These are phyloP conservation scores for Phragmites australis DNA, from an alignment of 176 grass and related monocot genomes.

Conservation along the genomic window DNA sequence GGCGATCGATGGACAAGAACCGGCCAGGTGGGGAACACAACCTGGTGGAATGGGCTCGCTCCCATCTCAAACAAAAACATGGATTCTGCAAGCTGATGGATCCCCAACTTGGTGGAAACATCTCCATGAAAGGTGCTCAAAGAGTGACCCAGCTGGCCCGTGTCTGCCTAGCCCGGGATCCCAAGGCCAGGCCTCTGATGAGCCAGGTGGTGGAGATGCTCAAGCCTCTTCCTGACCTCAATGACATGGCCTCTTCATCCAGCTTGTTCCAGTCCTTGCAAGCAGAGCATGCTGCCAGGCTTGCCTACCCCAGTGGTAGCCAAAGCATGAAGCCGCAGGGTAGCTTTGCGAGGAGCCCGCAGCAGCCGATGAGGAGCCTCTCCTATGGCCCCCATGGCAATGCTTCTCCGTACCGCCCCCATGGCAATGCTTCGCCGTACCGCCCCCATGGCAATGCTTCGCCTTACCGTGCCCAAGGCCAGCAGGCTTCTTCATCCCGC, in stretches of 20 bases:
- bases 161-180: conserved; percentile 39
- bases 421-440: too few species aligned
- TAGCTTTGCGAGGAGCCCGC: conserved; percentile 43
- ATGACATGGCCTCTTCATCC: conserved; percentile 56
- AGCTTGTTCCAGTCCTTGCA: conserved; percentile 53
- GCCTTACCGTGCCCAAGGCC: conserved; percentile 34
- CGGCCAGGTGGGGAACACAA: conserved; percentile 62
- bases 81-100: conserved; percentile 47
- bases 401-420: conserved; percentile 51
- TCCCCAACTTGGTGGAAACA: conserved; percentile 35
- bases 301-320: conserved; percentile 20
- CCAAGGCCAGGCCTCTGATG: conserved; percentile 59
- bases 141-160: conserved; percentile 44
- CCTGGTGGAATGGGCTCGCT: conserved; percentile 58
- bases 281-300: conserved; percentile 42
- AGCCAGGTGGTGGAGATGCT: conserved; percentile 68
- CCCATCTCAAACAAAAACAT: conserved; percentile 28
- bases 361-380: conserved; percentile 56
- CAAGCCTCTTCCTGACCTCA: conserved; percentile 57
- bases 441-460: conserved; percentile 48
- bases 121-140: conserved; percentile 47
- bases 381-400: conserved; percentile 45
- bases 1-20: conserved; percentile 52
- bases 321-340: conserved; percentile 44
- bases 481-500: too few species aligned